Conservation (phyloP, 2,329 filamentous ascomycete genomes). For the Ceratocystis lukuohia region DNA sequence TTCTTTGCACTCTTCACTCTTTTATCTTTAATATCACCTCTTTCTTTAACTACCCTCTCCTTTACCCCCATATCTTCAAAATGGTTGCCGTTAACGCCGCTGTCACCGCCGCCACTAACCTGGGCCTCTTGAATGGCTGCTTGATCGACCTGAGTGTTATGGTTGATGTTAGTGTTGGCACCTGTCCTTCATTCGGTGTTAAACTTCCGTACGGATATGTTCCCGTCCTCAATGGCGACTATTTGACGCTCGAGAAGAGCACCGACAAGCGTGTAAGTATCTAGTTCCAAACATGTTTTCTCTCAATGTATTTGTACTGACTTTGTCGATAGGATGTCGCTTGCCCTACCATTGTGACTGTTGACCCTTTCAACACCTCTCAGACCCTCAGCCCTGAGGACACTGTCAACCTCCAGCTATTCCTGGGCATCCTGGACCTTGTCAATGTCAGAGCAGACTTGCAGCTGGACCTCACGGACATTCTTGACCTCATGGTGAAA, state of each 20-base stretch:
- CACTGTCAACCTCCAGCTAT: constrained; percentile 10
- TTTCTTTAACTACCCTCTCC: neutral
- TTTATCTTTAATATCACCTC: neutral
- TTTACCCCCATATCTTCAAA: constrained; percentile 9
- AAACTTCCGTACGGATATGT: neutral
- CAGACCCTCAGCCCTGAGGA: constrained; percentile 10
- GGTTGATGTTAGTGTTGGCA: neutral
- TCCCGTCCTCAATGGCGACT: neutral
- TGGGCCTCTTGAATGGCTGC: constrained; percentile 17
- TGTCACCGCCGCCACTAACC: neutral
- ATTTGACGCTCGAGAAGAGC: neutral
- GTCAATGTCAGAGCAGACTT: constrained; percentile 8
- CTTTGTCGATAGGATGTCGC: neutral
- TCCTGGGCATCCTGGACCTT: constrained; percentile 15
- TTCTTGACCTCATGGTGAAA: constrained; percentile 14
- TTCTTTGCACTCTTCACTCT: neutral
- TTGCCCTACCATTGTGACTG: constrained; percentile 14
- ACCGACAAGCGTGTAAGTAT: constrained; percentile 14
- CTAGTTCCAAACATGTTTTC: neutral
- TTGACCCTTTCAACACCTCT: constrained; percentile 14
- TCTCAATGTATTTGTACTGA: no score
- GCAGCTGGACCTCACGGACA: constrained; percentile 11
- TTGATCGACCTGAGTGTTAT: constrained; percentile 13
- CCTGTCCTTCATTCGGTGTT: constrained; percentile 6
- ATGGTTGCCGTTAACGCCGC: constrained; percentile 17